phyloP scores from a whole-genome alignment of 73 alveolate genomes.

The Urostyla sp. region DNA sequence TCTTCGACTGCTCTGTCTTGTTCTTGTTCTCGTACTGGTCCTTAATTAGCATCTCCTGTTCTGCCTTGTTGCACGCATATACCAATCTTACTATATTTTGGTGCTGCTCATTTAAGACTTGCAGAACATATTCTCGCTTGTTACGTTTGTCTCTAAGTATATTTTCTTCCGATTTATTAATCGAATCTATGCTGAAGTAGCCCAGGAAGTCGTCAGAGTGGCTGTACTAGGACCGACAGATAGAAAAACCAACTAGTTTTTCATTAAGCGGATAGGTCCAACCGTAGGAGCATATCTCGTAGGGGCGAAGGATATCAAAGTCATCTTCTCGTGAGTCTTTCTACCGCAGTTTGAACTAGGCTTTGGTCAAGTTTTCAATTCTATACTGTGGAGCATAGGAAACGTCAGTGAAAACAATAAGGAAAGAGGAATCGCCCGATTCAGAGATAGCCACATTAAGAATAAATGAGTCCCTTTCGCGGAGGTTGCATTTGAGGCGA shows the following conservation, averaged over 20 bases:
- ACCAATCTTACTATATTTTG: constrained; percentile 40
- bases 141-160: constrained; percentile 47
- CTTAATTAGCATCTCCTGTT: constrained; percentile 1
- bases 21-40: not conserved
- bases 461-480: constrained; percentile 47
- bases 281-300: constrained; percentile 34
- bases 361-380: constrained; percentile 54
- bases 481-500: constrained; percentile 9
- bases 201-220: constrained; percentile 52
- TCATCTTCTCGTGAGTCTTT: constrained; percentile 44
- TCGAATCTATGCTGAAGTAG: constrained; percentile 30
- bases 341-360: constrained; percentile 41
- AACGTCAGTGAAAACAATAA: constrained; percentile 22
- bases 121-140: constrained; percentile 33
- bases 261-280: constrained; percentile 51
- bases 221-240: constrained; percentile 33
- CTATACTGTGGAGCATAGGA: constrained; percentile 56
- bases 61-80: not conserved
- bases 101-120: constrained; percentile 43
- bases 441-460: constrained; percentile 43
- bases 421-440: constrained; percentile 23
- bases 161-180: constrained; percentile 7
- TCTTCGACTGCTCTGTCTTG: not conserved
- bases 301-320: constrained; percentile 51
- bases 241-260: constrained; percentile 21